Evolutionary conservation across 495 filamentous ascomycete genomes (phyloP), one percentile per base, ranked within the genome.

Genomic region (Amniculicola lignicola): DNA sequence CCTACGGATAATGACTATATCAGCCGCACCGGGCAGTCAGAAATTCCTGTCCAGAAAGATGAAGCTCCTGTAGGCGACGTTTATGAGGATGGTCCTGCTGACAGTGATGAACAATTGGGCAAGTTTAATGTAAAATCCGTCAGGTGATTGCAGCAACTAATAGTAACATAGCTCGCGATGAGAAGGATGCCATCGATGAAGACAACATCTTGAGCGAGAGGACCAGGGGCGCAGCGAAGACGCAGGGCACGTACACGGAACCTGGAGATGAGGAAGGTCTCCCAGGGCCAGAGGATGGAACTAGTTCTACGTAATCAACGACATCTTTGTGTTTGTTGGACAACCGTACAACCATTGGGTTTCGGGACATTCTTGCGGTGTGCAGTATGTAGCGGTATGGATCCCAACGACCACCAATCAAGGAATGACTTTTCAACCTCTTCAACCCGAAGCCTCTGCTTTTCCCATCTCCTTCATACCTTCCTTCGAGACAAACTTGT

Each of bases 11-110:
- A 72, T 14, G 70, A 70, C 54, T 78, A 77, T 61, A 45, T 46
- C 14, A 67, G 62, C 57, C 73, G 73, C 37, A 70, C 68, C 18
- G 75, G 71, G 5, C 72, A 73, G 4, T 69, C 75, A 15, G 69
- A 69, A n/a, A 72, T 83, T 12, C 77, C 75, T 12, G 79, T 84
- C 5, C 67, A 79, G 19, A 74, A 74, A 19, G 80, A 83, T 51
- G 67, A 76, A 4, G 74, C 65, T 36, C 61, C 65, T 0, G 67
- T 83, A 1, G 75, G 80, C 35, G 79, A 79, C 31, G 72, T 72
- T 6, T 74, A 78, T 10, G 59, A 74, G 35, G 56, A 68, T 18
- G 67, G 43, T 0, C 68, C 65, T 1, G 75, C 76, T 0, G 75
- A 84, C 53, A 71, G 74, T 2, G 75, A 82, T 54, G 67, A 72